These are phyloP conservation scores for Sequoia sempervirens DNA, from an alignment of 75 land plant genomes.

Conservation along the genomic window DNA sequence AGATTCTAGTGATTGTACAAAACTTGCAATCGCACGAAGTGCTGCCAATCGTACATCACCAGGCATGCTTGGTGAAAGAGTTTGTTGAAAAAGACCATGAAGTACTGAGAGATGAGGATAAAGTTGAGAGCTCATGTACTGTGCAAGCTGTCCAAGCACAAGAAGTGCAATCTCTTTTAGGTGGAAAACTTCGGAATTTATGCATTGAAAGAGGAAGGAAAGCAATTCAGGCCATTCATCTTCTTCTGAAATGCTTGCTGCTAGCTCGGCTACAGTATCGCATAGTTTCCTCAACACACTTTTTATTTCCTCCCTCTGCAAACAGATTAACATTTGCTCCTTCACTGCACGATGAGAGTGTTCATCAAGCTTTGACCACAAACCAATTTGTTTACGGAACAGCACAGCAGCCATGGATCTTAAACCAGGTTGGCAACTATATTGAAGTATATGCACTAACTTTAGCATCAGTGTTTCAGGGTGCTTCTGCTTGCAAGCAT, in stretches of 20 bases:
- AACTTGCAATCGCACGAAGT: conserved; percentile 26
- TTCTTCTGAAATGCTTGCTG: conserved; percentile 21
- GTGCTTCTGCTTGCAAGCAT: conserved; percentile 27
- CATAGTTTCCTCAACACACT: conserved; percentile 21
- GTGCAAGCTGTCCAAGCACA: conserved; percentile 27
- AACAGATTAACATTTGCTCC: conserved; percentile 17
- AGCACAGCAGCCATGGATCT: conserved; percentile 43
- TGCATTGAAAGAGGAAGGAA: conserved; percentile 23
- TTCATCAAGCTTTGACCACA: conserved; percentile 26
- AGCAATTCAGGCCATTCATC: conserved; percentile 21
- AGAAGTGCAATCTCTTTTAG: conserved; percentile 25
- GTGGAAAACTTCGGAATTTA: conserved; percentile 10
- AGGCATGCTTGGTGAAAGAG: conserved; percentile 17
- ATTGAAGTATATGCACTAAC: conserved; percentile 45
- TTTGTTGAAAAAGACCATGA: conserved; percentile 26
- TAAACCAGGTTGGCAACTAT: conserved; percentile 27
- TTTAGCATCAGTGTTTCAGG: conserved; percentile 37
- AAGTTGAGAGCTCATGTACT: conserved; percentile 31
- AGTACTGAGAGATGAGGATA: conserved; percentile 17
- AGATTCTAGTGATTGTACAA: conserved; percentile 22
- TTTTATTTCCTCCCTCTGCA: conserved; percentile 22
- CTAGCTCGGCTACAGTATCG: conserved; percentile 35
- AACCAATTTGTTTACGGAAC: conserved; percentile 32
- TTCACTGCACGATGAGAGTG: conserved; percentile 7
- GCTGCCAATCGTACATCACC: conserved; percentile 22